Evolutionary conservation across 1,284 basidiomycete species (phyloP), one percentile per base, ranked within the genome.

Genomic region (Puccinia hordei): DNA sequence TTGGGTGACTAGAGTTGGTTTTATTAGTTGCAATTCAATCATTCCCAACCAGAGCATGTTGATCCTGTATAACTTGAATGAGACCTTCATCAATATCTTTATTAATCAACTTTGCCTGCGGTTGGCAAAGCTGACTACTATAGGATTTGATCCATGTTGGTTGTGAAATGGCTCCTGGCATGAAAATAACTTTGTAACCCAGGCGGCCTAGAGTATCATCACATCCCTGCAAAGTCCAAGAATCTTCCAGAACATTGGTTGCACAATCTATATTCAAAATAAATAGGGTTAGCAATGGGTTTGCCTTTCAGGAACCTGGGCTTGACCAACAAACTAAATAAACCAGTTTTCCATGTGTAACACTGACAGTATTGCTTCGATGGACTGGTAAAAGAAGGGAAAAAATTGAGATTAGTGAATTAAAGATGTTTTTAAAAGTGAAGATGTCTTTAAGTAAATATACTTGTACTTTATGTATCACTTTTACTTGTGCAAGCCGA

Each of bases 151-250:
- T 63, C 59, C 59, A 63, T 3, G 17, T 33, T 1, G 59, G 33
- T 3, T 38, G 33, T 0, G 17, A 38, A 10, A 19, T 8, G 19
- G 10, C 1, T 17, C 59, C 59, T 5, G 59, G 59, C 33, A 22
- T 19, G 33, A 68, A 46, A 1, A 68, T 22, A n/a, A 68, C 66
- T 38, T 68, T 68, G 41, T 46, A 68, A 4, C 66, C 66, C 12
- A 68, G 41, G 41, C 49, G 46, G 2, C 66, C 41, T 13, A 68
- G 44, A 19, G 41, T 41, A 46, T 68, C 66, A 22, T 68, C 24
- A 15, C 66, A 68, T 19, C 66, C 66, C 27, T 49, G 9, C 66
- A 41, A 68, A 0, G 41, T 1, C 66, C 66, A 68, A 3, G 2
- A 49, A 2, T 6, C 38, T 49, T 68, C 49, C 41, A 8, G 24